Conservation (phyloP, 2,329 filamentous ascomycete genomes). For the Stenocarpella maydis region DNA sequence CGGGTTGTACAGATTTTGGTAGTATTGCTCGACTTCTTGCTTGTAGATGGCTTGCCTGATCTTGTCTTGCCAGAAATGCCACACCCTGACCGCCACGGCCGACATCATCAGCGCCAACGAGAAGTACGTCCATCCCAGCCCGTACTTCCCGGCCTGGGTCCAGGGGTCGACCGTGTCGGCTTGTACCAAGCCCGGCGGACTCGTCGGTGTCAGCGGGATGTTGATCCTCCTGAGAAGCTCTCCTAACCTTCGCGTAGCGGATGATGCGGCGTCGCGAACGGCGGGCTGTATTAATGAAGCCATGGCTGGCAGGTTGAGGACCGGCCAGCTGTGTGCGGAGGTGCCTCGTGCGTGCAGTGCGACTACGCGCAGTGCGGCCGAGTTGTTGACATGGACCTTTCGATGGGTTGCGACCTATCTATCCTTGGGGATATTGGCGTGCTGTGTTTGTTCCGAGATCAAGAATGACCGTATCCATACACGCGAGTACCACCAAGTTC, state of each 20-base stretch:
- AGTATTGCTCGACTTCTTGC: slow-evolving; percentile 76
- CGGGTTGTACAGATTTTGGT: slow-evolving; percentile 60
- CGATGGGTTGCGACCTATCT: not conserved
- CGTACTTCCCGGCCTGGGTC: slow-evolving; percentile 84
- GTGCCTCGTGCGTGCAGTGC: slow-evolving; percentile 10
- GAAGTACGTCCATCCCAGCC: slow-evolving; percentile 88
- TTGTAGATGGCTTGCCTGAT: slow-evolving; percentile 90
- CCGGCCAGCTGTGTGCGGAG: slow-evolving; percentile 32
- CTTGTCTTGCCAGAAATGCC: slow-evolving; percentile 93
- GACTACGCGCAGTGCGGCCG: slow-evolving; percentile 32
- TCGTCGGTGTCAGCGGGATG: slow-evolving; percentile 67
- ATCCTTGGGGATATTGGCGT: not conserved
- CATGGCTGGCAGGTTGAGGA: slow-evolving; percentile 46
- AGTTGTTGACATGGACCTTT: slow-evolving; percentile 23
- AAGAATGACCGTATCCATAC: slow-evolving; percentile 5
- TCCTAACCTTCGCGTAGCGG: slow-evolving; percentile 46
- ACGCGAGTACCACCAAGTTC: not conserved
- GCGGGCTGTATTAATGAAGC: slow-evolving; percentile 46
- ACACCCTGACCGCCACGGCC: slow-evolving; percentile 76
- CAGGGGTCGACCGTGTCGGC: slow-evolving; percentile 79
- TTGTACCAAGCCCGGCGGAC: slow-evolving; percentile 68
- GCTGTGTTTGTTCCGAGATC: not conserved
- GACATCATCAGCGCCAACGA: slow-evolving; percentile 74
- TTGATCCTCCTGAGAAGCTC: slow-evolving; percentile 63
- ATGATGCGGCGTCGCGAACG: slow-evolving; percentile 45